phyloP scores from a whole-genome alignment of 306 rosid genomes.

The Medicago lupulina region DNA sequence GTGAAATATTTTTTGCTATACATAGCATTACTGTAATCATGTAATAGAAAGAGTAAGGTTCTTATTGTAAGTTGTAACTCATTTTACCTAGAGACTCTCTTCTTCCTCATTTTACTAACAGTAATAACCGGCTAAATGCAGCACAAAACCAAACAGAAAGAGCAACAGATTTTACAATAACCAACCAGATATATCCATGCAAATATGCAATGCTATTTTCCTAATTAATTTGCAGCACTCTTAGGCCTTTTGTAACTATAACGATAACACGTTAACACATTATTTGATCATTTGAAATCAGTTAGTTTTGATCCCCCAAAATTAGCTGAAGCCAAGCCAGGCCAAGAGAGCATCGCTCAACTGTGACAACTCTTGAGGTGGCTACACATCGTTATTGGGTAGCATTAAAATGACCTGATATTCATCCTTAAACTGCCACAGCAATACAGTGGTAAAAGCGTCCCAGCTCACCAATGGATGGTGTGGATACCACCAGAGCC shows the following conservation, averaged over 20 bases:
- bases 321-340: background rate
- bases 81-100: slow-evolving; percentile 21
- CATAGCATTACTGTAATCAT: background rate
- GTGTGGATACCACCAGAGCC: too few relatives aligned
- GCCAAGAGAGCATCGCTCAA: too few relatives aligned
- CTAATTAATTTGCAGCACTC: background rate
- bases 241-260: background rate
- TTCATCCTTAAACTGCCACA: too few relatives aligned
- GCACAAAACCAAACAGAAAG: slow-evolving; percentile 16
- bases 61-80: slow-evolving; percentile 13
- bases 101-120: slow-evolving; percentile 14
- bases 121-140: slow-evolving; percentile 12
- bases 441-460: too few relatives aligned
- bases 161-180: background rate
- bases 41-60: background rate
- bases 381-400: too few relatives aligned
- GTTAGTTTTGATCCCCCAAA: background rate
- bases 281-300: background rate
- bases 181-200: background rate
- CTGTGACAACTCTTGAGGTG: too few relatives aligned
- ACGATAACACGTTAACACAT: background rate
- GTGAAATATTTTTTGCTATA: too few relatives aligned
- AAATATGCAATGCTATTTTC: background rate
- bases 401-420: too few relatives aligned
- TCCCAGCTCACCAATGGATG: too few relatives aligned